Percentiles rank a stretch among this genome's conserved stretches.
Conservation (phyloP, 2,329 filamentous ascomycete species). For the Endothia cerciana region DNA sequence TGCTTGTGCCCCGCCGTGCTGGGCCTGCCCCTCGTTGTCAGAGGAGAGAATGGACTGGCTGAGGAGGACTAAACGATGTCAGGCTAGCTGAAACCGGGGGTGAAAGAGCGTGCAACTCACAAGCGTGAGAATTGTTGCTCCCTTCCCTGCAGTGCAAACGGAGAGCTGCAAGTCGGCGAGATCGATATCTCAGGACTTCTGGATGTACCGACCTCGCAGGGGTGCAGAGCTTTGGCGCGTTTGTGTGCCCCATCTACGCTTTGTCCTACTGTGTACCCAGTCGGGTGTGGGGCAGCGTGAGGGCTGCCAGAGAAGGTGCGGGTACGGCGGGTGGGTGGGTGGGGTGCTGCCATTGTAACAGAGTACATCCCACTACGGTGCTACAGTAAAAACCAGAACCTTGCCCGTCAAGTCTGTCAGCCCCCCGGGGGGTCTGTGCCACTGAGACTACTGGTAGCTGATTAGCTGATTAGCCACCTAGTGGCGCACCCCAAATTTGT, state of each 20-base stretch:
- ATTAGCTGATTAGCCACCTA: background rate
- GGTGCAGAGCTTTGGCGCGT: background rate
- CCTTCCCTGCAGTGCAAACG: background rate
- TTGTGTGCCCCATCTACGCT: background rate
- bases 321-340: too few relatives aligned
- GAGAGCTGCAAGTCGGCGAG: background rate
- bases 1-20: background rate
- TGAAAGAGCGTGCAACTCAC: too few relatives aligned
- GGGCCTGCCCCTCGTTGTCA: background rate
- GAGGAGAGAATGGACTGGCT: background rate
- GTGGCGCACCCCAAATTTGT: conserved; percentile 2
- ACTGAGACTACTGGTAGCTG: background rate
- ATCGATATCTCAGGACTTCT: background rate
- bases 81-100: too few relatives aligned
- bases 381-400: too few relatives aligned
- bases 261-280: background rate
- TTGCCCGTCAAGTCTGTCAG: too few relatives aligned
- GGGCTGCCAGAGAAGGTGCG: background rate
- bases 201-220: background rate
- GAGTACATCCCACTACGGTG: background rate
- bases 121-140: too few relatives aligned
- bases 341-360: background rate
- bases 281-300: background rate
- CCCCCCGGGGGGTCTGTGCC: too few relatives aligned
- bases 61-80: too few relatives aligned